A percentile compares a stretch with the other conserved stretches of the same genome.
Conservation (phyloP, 371 early-diverging fungal species). For the Mucor velutinosus region DNA sequence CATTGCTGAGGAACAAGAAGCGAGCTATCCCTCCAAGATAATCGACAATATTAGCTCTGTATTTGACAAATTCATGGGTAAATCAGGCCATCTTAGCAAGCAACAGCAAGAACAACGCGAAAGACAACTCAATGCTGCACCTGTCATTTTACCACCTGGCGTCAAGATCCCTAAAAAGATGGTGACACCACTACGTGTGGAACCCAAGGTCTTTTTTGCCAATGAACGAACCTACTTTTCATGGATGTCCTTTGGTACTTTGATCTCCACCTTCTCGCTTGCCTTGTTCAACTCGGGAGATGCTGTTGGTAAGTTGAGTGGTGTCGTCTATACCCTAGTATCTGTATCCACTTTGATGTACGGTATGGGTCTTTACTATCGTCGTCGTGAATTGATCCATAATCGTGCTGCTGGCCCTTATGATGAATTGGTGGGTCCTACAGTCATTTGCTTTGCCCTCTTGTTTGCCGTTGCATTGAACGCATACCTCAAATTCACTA, state of each 20-base stretch:
- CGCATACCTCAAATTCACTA: conserved; percentile 77
- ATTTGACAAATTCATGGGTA: conserved; percentile 19
- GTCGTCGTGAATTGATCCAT: conserved; percentile 88
- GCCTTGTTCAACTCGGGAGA: conserved; percentile 89
- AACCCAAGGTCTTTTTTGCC: conserved; percentile 99
- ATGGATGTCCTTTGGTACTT: conserved; percentile 79
- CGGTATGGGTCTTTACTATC: conserved; percentile 89
- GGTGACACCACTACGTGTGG: conserved; percentile 89
- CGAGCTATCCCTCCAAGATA: conserved; percentile 13
- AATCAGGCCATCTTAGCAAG: neutral
- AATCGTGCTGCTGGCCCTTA: conserved; percentile 73
- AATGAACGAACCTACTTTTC: conserved; percentile 99
- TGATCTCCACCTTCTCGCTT: conserved; percentile 77
- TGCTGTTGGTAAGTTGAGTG: conserved; percentile 71
- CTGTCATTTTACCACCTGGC: conserved; percentile 51
- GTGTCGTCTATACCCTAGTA: conserved; percentile 79
- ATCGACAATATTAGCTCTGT: conserved; percentile 13
- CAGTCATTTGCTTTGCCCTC: conserved; percentile 85
- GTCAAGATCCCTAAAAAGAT: conserved; percentile 66
- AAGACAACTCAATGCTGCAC: conserved; percentile 15
- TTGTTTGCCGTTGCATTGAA: conserved; percentile 88
- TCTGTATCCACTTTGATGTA: conserved; percentile 85
- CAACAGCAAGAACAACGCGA: conserved; percentile 1
- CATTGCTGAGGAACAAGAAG: neutral
- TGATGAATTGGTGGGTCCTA: conserved; percentile 79